Evolutionary conservation across 2,329 filamentous ascomycete genomes (phyloP), one percentile per base, ranked within the genome.

Genomic region (Penicillium hordei): DNA sequence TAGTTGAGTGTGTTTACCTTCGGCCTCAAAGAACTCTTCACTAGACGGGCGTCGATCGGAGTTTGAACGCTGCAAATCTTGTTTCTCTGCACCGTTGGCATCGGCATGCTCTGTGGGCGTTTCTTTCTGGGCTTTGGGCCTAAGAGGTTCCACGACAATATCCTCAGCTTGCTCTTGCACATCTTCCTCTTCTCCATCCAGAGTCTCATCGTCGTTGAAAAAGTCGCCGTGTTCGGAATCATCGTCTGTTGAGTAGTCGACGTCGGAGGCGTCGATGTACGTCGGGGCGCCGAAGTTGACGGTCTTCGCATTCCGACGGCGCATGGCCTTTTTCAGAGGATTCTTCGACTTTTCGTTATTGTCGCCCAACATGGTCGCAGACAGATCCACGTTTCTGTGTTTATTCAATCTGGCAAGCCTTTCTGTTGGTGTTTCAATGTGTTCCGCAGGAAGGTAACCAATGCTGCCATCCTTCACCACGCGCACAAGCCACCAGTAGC

Each of bases 381-480:
- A 88, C 36, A 89, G 81, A 79, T 99, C 94, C 68, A 97, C 93
- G 71, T 99, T 99, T 71, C 94, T 86, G 77, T 99, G 94, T 77
- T 99, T 99, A 76, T 99, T 99, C 63, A 97, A 78, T 63, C 94
- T 87, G 45, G 94, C 94, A 61, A 99, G 78, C 71, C 94, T 85
- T 80, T 99, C 94, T 17, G 93, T 97, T 2, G 94, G 94, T 9
- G 94, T 99, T 75, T 99, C 94, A 64, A 99, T 99, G 73, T 99
- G 94, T 75, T 99, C 94, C 48, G 94, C 94, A 49, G 94, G 94
- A 55, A 99, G 81, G 72, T 99, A 99, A 43, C 86, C 86, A 75
- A 99, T 99, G 73, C 92, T 97, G 74, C 90, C 95, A 76, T 99
- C 94, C 76, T 97, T 97, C 52, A 97, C 93, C 45, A 99, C 90